Evolutionary conservation across 2,329 filamentous ascomycete genomes (phyloP), one percentile per base, ranked within the genome.

Genomic region (Aspergillus hortae): DNA sequence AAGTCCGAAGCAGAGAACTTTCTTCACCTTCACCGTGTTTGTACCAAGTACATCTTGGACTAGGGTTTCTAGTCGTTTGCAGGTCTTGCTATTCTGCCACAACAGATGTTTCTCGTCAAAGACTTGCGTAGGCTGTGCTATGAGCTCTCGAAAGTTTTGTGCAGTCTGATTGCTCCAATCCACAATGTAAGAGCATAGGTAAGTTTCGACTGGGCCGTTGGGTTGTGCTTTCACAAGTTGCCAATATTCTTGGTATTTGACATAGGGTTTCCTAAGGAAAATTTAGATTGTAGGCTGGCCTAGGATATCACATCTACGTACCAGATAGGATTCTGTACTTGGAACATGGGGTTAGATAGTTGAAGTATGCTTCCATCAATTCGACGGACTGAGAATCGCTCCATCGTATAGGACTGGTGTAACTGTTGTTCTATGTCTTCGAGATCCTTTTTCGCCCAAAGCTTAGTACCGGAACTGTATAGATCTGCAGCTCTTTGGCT

Each of bases 121-220:
- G 19, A 44, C 43, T 32, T 32, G 43, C 43, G 32, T 44, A 44
- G 43, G 43, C 43, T 44, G 43, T 32, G 43, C 23, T 44, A 44
- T 44, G 14, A 44, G 43, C 43, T 30, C 43, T 30, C 43, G 43
- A 44, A 44, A 44, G 23, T 44, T 32, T 44, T 25, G 43, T 32
- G 43, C 43, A 44, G 43, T 44, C 43, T 44, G 43, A 44, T 44
- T 44, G 43, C 43, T 44, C 43, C 43, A 44, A 32, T 44, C 43
- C 23, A 44, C 43, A 19, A 44, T 44, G 43, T 44, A 44, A 44
- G 43, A 30, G 27, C 19, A 44, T 44, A 44, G 27, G 14, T 44
- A 44, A 32, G 43, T 44, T 19, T 44, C 43, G 43, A 44, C n/a
- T 14, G 43, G 23, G 43, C 43, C 43, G 25, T 32, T 44, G 9